phyloP scores from a whole-genome alignment of 257 asterid genomes.

The Cruciata laevipes region DNA sequence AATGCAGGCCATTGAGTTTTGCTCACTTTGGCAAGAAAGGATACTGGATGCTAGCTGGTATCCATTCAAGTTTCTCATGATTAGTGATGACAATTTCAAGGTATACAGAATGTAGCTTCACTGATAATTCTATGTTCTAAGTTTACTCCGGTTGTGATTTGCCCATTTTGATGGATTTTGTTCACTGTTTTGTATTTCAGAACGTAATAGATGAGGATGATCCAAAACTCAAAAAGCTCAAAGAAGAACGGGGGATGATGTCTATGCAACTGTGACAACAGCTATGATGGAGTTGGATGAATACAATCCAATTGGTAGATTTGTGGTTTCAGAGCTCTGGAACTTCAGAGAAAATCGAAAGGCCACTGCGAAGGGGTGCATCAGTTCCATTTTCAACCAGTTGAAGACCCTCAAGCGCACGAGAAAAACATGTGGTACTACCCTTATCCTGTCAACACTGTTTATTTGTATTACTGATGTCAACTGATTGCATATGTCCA shows the following conservation, averaged over 20 bases:
- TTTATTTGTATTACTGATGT: background rate
- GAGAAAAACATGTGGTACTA: conserved; percentile 11
- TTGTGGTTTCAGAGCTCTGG: conserved; percentile 37
- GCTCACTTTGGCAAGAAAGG: conserved; percentile 72
- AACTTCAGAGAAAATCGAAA: conserved; percentile 32
- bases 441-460: background rate
- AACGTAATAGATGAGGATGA: conserved; percentile 26
- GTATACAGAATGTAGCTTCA: conserved; percentile 18
- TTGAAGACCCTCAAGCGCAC: conserved; percentile 26
- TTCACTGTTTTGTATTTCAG: conserved; percentile 15
- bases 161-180: background rate
- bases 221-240: conserved; percentile 19
- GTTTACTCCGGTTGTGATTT: no score
- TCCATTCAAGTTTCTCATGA: conserved; percentile 45
- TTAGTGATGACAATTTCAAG: conserved; percentile 34
- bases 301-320: conserved; percentile 41
- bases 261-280: conserved; percentile 18
- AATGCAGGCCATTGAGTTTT: conserved; percentile 49
- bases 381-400: conserved; percentile 29
- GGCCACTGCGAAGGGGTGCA: conserved; percentile 40
- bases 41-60: conserved; percentile 57
- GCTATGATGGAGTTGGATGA: conserved; percentile 37
- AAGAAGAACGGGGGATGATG: conserved; percentile 28
- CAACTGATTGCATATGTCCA: background rate
- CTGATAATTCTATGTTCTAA: background rate